These are phyloP conservation scores for Trichomonas tenax DNA, from an alignment of 208 protist species.

Conservation along the genomic window DNA sequence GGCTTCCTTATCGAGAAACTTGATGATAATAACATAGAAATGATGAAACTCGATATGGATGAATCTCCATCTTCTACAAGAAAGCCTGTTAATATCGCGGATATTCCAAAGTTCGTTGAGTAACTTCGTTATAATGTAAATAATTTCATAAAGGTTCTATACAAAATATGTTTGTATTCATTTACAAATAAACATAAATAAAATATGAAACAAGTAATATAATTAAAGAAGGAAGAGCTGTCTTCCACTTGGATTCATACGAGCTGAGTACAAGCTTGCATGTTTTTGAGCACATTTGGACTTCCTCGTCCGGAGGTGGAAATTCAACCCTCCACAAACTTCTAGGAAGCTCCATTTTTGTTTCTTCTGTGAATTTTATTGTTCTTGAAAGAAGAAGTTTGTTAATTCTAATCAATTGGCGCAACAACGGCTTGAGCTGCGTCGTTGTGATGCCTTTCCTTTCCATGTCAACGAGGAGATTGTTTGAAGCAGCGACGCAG, in stretches of 20 bases:
- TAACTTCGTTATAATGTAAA: no score
- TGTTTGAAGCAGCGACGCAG: slow-evolving; percentile 14
- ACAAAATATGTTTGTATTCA: no score
- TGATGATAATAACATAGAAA: background rate
- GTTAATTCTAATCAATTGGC: background rate
- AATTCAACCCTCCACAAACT: background rate
- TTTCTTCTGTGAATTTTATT: background rate
- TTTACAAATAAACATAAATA: background rate
- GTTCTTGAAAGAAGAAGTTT: background rate
- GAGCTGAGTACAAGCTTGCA: background rate
- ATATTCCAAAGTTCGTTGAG: background rate
- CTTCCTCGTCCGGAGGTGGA: background rate
- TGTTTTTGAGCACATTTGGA: background rate
- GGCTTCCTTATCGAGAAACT: background rate
- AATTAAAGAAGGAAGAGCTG: background rate
- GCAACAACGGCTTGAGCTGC: background rate
- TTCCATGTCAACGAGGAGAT: background rate
- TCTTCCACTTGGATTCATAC: background rate
- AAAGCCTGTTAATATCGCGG: background rate
- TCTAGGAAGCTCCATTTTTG: background rate
- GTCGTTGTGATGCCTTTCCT: background rate
- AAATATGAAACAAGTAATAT: background rate
- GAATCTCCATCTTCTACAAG: background rate
- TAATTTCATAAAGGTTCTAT: no score
- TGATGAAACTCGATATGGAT: background rate